Base-by-base conservation (phyloP, 2,329 filamentous ascomycete genomes). In the Gnomoniopsis smithogilvyi region DNA sequence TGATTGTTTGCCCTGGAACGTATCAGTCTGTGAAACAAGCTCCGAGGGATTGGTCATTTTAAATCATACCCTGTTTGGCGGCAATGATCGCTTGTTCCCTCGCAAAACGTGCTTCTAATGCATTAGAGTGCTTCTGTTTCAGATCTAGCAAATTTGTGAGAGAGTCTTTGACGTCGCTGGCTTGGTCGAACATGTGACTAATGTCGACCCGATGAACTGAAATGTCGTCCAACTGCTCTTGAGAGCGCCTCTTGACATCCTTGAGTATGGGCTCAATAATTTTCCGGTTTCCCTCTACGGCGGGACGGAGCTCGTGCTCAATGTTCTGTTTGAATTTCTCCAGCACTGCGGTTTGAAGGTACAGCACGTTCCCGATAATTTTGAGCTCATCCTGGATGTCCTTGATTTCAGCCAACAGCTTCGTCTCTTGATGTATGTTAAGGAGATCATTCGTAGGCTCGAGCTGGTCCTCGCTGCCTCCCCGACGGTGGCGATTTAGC, bases 51-150 rank as follows among this genome's bases (percentile, higher is more conserved):
- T n/a, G n/a, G 11, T 21, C 3, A 48, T 2, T 24, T 34, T 6
- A 56, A 38, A 38, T 38, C 52, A 14, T 22, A 59, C 56, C 75
- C 51, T 77, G 73, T 14, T 80, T 76, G 1, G 84, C 82, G 0
- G 85, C 86, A 1, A 82, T 82, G 2, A 82, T 79, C 0, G 86
- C 85, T 68, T 87, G 84, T 55, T 87, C 82, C 17, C 81, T 74
- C 0, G 81, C 80, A 56, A 82, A 87, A 6, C 85, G 80, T 1
- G 85, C 86, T 67, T 89, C 86, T 50, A 87, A 81, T 0, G 84
- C 84, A 69, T 88, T 89, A 64, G 84, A 85, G 58, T 89, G 85
- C 69, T 88, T 88, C 66, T 89, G 86, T 67, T 89, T 89, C 1
- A 88, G 76, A 63, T 89, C 86, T 0, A 89, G 78, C 6, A 89